Evolutionary conservation across 2,329 filamentous ascomycete species (phyloP).

Genomic region (Penicillium rolfsii): DNA sequence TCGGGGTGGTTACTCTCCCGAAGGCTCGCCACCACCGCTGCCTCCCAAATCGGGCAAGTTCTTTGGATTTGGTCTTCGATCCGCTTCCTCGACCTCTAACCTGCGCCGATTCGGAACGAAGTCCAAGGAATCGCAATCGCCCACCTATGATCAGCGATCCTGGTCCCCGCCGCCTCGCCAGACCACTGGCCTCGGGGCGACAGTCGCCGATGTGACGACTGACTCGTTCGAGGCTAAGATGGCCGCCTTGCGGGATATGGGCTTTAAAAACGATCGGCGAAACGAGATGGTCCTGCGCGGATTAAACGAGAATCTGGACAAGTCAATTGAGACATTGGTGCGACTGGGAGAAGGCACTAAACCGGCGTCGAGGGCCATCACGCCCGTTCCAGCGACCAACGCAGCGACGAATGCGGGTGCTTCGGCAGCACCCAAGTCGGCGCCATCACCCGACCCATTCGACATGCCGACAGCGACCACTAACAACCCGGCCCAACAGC

Average conservation of each 20-base stretch:
- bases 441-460: slow-evolving; percentile 66
- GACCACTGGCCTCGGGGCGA: slow-evolving; percentile 65
- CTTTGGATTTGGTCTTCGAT: slow-evolving; percentile 68
- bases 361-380: slow-evolving; percentile 58
- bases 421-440: slow-evolving; percentile 46
- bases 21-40: slow-evolving; percentile 59
- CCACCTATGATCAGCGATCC: slow-evolving; percentile 29
- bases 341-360: slow-evolving; percentile 72
- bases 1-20: slow-evolving; percentile 43
- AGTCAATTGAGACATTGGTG: slow-evolving; percentile 80
- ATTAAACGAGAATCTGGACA: slow-evolving; percentile 81
- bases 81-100: slow-evolving; percentile 71
- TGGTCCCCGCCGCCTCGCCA: slow-evolving; percentile 35
- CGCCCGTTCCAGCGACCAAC: slow-evolving; percentile 49
- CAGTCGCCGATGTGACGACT: slow-evolving; percentile 56
- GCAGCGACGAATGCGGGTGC: slow-evolving; percentile 27
- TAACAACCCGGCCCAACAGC: slow-evolving; percentile 38
- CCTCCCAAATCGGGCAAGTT: slow-evolving; percentile 64
- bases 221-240: slow-evolving; percentile 71
- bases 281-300: slow-evolving; percentile 82
- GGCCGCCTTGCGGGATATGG: slow-evolving; percentile 80
- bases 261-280: slow-evolving; percentile 79
- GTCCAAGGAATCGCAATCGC: slow-evolving; percentile 45
- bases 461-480: slow-evolving; percentile 53
- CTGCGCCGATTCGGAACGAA: slow-evolving; percentile 62